Evolutionary conservation across 805 yeast genomes (phyloP).

Genomic region (Saturnispora dispora): DNA sequence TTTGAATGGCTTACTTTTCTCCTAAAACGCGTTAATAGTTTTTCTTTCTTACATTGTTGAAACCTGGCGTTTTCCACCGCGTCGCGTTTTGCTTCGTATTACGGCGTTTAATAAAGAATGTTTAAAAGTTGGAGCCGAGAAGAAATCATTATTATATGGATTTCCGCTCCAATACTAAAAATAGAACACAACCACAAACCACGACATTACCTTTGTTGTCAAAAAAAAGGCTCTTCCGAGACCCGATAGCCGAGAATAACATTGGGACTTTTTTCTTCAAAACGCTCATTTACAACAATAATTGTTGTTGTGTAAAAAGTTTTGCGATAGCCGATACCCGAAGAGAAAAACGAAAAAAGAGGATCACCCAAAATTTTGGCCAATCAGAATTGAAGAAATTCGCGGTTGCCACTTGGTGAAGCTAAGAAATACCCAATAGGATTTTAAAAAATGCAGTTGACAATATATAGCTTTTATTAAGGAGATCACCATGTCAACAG

Average conservation of each 20-base stretch:
- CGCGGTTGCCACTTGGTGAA: background rate
- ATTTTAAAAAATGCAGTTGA: background rate
- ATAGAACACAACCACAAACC: background rate
- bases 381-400: background rate
- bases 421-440: background rate
- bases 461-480: background rate
- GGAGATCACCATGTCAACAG: constrained; percentile 36
- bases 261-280: no score
- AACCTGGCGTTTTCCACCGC: background rate
- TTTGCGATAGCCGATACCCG: background rate
- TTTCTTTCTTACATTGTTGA: background rate
- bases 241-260: background rate
- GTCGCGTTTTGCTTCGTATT: background rate
- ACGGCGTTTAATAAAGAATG: background rate
- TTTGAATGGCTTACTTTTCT: background rate
- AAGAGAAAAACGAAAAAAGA: background rate
- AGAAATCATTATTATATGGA: no score
- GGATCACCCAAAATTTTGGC: background rate
- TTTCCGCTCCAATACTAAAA: background rate
- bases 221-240: background rate
- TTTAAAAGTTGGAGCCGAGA: background rate
- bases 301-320: background rate
- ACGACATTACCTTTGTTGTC: background rate
- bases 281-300: no score
- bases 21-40: background rate